Base-by-base conservation (phyloP, 305 asterid genomes). In the Lippia alba region DNA sequence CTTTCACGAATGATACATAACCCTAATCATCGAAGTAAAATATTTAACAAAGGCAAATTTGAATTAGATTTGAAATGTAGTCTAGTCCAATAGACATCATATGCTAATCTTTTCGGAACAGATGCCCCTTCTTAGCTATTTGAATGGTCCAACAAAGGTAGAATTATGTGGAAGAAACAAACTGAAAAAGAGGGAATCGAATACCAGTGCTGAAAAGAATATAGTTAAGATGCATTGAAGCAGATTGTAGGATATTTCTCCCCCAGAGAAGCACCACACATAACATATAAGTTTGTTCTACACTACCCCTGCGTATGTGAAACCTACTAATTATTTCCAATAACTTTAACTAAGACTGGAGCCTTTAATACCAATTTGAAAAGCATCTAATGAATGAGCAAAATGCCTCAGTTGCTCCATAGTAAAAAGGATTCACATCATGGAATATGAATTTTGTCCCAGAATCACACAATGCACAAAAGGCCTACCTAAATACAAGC, bases 111-210 rank as follows among this genome's bases (percentile, higher is more conserved):
- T 61, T 34, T 54, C 44, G 10, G 5, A 18, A 41, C n/a, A n/a
- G n/a, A n/a, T n/a, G n/a, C n/a, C n/a, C n/a, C n/a, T n/a, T n/a
- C n/a, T n/a, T 9, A 61, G 44, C 39, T 12, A 32, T 61, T 61
- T 48, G 41, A 61, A 24, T 18, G 67, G 67, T 61, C 19, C 17
- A 18, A 61, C 54, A 17, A 61, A 41, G 67, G 54, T 0, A 11
- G 8, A 51, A 9, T 7, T 3, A 51, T 1, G 1, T 41, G 12
- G 45, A 14, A 60, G 16, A 39, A 60, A 49, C 55, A 34, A 19
- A 59, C 20, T 11, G 12, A 59, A 6, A 59, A n/a, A n/a, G n/a
- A n/a, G n/a, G n/a, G 19, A 59, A 34, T 30, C 48, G n/a, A 30
- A 59, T 59, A 59, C 64, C 20, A 60, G 3, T 34, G 65, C 15